Base-by-base conservation (phyloP, 202 grass and related monocot genomes). In the Brachypodium distachyon region DNA sequence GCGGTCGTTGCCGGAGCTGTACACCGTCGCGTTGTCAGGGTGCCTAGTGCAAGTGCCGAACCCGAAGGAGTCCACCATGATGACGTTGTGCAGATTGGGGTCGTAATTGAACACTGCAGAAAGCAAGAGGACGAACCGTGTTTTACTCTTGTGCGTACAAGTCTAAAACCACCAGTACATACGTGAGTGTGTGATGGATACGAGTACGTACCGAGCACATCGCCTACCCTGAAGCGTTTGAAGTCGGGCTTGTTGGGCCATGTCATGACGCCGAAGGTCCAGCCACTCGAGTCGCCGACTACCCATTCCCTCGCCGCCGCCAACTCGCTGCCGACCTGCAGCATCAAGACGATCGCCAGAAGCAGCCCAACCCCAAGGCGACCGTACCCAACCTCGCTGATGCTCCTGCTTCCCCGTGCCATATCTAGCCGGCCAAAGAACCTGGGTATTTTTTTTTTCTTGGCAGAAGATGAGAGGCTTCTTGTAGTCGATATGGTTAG, bases 71-170 rank as follows among this genome's bases (percentile, higher is more conserved):
- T 66, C 62, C 62, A 43, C 62, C 62, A 9, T 6, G 7, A 66
- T 1, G 38, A 66, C 38, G 38, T 66, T 66, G 37, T 66, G 62
- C 62, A 22, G 12, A 36, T 21, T 12, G 9, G 21, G 21, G 38
- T 66, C 62, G 62, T 66, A 66, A 19, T 66, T 66, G 62, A 66
- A 66, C 22, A 66, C 62, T 64, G 61, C 61, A 40, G 37, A 8
- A 4, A 7, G 9, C 17, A 61, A 1, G 19, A 52, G 49, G 19
- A 52, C 3, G 2, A 7, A 27, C 16, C 8, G 9, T 21, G 17
- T 58, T 58, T 29, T 17, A n/a, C n/a, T n/a, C n/a, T n/a, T n/a
- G n/a, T n/a, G n/a, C n/a, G n/a, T n/a, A n/a, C n/a, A n/a, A n/a
- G n/a, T n/a, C n/a, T n/a, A n/a, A n/a, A n/a, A n/a, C n/a, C n/a